Conservation (phyloP, 23 red algal genomes). For the Gracilaria gracilis region DNA sequence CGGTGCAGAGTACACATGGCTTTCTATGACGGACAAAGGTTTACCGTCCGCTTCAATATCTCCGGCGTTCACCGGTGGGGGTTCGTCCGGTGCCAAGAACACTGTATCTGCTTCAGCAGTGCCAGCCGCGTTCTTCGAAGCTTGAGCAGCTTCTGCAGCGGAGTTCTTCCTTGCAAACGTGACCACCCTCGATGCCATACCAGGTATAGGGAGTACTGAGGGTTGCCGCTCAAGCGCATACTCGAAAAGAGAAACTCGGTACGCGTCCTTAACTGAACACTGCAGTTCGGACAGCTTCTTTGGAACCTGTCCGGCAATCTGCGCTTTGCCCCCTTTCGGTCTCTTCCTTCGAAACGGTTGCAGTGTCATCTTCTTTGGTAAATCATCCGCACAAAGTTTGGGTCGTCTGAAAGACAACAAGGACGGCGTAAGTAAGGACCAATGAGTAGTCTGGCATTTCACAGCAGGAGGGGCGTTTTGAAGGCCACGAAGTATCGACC, state of each 20-base stretch:
- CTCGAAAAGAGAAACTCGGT: slow-evolving; percentile 83
- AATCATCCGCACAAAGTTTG: slow-evolving; percentile 25
- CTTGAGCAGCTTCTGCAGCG: slow-evolving; percentile 70
- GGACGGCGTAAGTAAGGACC: slow-evolving; percentile 24
- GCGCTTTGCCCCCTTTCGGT: slow-evolving; percentile 72
- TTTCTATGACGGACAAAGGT: slow-evolving; percentile 82
- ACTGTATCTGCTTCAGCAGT: slow-evolving; percentile 85
- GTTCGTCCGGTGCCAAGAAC: slow-evolving; percentile 90
- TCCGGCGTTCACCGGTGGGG: slow-evolving; percentile 85
- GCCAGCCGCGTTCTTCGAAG: slow-evolving; percentile 60
- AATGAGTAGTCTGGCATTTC: slow-evolving; percentile 65
- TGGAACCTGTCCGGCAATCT: slow-evolving; percentile 87
- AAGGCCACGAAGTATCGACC: slow-evolving; percentile 66
- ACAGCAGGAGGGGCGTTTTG: slow-evolving; percentile 77
- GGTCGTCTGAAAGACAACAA: slow-evolving; percentile 76
- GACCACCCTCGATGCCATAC: slow-evolving; percentile 89
- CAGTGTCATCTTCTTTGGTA: slow-evolving; percentile 27
- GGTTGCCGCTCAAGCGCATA: slow-evolving; percentile 93
- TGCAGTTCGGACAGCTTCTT: slow-evolving; percentile 79
- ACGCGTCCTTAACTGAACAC: slow-evolving; percentile 78
- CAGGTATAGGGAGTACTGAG: slow-evolving; percentile 80
- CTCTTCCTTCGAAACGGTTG: slow-evolving; percentile 76
- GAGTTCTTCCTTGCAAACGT: slow-evolving; percentile 83
- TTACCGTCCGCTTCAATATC: slow-evolving; percentile 81
- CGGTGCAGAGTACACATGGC: slow-evolving; percentile 81